Evolutionary conservation across 139 green algal genomes (phyloP), one percentile per base, ranked within the genome.

Genomic region (Tetradesmus obliquus): DNA sequence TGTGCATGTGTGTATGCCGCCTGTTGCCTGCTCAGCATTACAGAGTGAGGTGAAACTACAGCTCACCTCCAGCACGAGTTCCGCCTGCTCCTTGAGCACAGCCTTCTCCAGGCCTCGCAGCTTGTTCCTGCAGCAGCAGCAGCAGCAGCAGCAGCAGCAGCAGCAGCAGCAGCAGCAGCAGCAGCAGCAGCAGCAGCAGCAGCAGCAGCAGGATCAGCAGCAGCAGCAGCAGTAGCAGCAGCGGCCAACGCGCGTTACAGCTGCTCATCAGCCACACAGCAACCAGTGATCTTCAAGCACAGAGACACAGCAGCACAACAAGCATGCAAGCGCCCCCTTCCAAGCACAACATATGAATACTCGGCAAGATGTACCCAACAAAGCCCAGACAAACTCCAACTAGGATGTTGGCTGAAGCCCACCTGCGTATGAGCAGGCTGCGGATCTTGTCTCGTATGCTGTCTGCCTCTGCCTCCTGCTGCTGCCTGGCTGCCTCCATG

Each of bases 141-240:
- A 91, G 87, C 57, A 51, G 69, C 72, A 93, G 87, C 55, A 92
- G 87, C 9, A 24, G 45, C 58, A 12, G 90, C 90, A 19, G 89
- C 90, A 3, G 74, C 74, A 82, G 74, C n/a, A 53, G n/a, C 74
- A 82, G 74, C 84, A 79, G 60, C 84, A 88, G 9, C 55, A 13
- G 10, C 58, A 74, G 53, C 7, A 19, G 7, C 20, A 54, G 7
- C 2, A 87, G 79, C n/a, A 85, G n/a, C 8, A 55, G 3, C n/a
- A 82, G n/a, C 76, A 76, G 1, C 3, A 10, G 10, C 62, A 24
- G 6, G 66, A 76, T 17, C 66, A 76, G 66, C 10, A 24, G 66
- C 66, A 76, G 66, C 10, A 24, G 66, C 66, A 76, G 3, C 2
- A n/a, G 24, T 82, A 22, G 32, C 32, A 45, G 32, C 32, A 45